These are phyloP conservation scores for Phytomonas francai DNA, from an alignment of 208 protist species.

Conservation along the genomic window DNA sequence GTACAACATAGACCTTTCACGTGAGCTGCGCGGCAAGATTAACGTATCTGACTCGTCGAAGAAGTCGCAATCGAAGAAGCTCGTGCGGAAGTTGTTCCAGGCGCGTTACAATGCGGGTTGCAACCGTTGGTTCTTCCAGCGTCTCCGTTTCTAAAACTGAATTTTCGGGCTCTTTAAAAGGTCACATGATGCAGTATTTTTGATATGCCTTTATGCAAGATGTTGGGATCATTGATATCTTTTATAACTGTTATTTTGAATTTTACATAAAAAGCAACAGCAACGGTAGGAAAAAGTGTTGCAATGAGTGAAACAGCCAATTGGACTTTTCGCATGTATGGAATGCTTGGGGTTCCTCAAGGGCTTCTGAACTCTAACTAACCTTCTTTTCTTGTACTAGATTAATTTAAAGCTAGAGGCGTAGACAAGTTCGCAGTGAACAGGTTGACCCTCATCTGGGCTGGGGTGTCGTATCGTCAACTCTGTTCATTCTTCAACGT, in stretches of 20 bases:
- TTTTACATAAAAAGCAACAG: background rate
- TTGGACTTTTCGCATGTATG: background rate
- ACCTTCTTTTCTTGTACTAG: background rate
- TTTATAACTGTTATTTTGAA: background rate
- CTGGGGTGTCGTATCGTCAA: background rate
- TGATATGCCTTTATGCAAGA: background rate
- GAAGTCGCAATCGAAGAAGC: conserved; percentile 76
- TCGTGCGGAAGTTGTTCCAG: conserved; percentile 91
- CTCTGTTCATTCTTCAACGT: background rate
- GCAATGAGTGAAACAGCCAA: background rate
- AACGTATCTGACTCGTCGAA: conserved; percentile 86
- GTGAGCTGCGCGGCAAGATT: conserved; percentile 88
- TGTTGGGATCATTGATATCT: background rate
- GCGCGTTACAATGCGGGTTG: conserved; percentile 94
- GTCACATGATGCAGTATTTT: background rate
- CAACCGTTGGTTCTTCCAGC: conserved; percentile 98
- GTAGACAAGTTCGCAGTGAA: background rate
- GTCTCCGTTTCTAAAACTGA: conserved; percentile 96
- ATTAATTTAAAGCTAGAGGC: background rate
- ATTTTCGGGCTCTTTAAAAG: background rate
- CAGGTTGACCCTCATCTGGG: background rate
- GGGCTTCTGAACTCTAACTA: background rate
- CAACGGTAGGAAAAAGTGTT: background rate
- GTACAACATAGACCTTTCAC: conserved; percentile 92
- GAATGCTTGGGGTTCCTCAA: background rate